phyloP scores from a whole-genome alignment of 2,329 filamentous ascomycete species.

The Sclerotiophoma versabilis region DNA sequence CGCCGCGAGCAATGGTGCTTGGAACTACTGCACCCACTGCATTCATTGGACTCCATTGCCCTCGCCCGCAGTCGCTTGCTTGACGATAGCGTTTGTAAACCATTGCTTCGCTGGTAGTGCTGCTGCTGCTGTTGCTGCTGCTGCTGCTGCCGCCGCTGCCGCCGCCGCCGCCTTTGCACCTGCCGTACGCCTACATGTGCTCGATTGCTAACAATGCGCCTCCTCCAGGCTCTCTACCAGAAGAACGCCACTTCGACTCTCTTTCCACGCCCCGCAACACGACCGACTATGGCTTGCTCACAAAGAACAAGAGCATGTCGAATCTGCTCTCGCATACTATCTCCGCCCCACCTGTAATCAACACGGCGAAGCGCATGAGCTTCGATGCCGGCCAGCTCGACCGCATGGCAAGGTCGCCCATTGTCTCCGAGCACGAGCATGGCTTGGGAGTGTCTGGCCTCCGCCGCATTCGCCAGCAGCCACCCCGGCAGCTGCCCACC shows the following conservation, averaged over 20 bases:
- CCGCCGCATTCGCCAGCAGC: slow-evolving; percentile 89
- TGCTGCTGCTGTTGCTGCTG: not conserved
- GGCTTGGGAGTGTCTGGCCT: slow-evolving; percentile 85
- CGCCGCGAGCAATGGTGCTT: not conserved
- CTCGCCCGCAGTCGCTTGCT: not conserved
- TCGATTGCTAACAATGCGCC: slow-evolving; percentile 34
- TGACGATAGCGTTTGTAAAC: not conserved
- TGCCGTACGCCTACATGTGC: slow-evolving; percentile 24
- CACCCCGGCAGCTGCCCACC: slow-evolving; percentile 61
- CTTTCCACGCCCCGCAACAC: slow-evolving; percentile 29
- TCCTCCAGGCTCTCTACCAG: slow-evolving; percentile 45
- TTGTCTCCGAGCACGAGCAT: slow-evolving; percentile 87
- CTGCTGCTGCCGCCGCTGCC: too few relatives aligned
- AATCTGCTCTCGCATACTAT: slow-evolving; percentile 52
- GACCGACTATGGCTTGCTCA: slow-evolving; percentile 47
- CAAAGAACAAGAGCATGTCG: slow-evolving; percentile 59
- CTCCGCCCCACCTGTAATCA: slow-evolving; percentile 52
- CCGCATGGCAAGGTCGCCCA: slow-evolving; percentile 77
- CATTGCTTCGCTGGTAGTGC: not conserved
- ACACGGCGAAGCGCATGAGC: slow-evolving; percentile 73
- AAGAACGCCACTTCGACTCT: slow-evolving; percentile 37
- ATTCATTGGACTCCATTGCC: not conserved
- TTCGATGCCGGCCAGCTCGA: slow-evolving; percentile 76
- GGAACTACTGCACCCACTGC: slow-evolving; percentile 1
- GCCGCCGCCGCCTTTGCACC: not conserved